Evolutionary conservation across 257 asterid genomes (phyloP), one percentile per base, ranked within the genome.

Genomic region (Lycium barbarum): DNA sequence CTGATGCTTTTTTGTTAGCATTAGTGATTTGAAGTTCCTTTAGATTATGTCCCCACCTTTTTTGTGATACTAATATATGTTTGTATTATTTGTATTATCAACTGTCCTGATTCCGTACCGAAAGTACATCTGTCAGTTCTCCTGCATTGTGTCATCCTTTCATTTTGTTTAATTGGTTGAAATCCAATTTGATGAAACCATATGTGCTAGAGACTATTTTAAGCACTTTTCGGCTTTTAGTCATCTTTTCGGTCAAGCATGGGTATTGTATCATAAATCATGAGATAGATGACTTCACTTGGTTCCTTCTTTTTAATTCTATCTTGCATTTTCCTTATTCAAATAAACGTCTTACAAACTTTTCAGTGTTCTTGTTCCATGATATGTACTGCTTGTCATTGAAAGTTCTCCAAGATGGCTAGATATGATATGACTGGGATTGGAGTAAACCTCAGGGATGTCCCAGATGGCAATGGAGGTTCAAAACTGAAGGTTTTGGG

Each of bases 381-480:
- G 93, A 89, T 88, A 88, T 92, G 86, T 91, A 89, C 92, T 92
- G 90, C 88, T 91, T 90, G 82, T 90, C 88, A 79, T 86, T 85
- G 88, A 91, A 91, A 96, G 99, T 92, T 96, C 91, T 92, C 99
- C 88, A 95, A 95, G 97, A 95, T 96, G 98, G 97, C 97, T 79
- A 93, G 96, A 90, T 96, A 94, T 85, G 99, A 96, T 89, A 96
- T 96, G 93, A 91, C 97, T 84, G 98, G 98, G 84, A 94, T 96
- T 81, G 99, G 99, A 84, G 89, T 96, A 87, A 96, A 96, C 91
- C 91, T 96, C 79, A 91, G 97, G 88, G 98, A 96, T 90, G 90
- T 95, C 80, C 98, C 97, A 80, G 95, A 93, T 92, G 97, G 88
- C 76, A 85, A 86, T 63, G 98, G 97, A 88, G 90, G 82, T 86